Percentiles rank a stretch among this genome's conserved stretches.
phyloP scores from a whole-genome alignment of 106 monocot species.

The Alisma plantagoaquatica region DNA sequence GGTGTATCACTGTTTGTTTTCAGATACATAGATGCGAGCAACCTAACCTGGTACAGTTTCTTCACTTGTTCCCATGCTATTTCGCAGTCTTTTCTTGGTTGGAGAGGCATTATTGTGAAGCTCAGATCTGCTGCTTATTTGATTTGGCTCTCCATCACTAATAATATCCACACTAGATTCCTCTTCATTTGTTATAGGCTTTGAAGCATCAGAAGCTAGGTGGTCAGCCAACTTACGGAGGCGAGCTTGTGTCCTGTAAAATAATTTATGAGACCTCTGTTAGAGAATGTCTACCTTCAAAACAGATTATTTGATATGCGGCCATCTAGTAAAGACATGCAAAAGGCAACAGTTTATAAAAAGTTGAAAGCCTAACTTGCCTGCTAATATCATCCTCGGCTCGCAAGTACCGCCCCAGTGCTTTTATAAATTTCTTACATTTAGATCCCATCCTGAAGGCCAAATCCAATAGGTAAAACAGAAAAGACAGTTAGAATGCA shows the following conservation, averaged over 20 bases:
- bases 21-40: background rate
- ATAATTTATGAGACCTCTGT: background rate
- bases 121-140: conserved; percentile 7
- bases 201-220: conserved; percentile 7
- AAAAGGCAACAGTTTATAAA: background rate
- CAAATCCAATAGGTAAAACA: conserved; percentile 3
- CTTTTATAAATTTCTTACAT: conserved; percentile 26
- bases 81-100: conserved; percentile 14
- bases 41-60: conserved; percentile 17
- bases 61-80: conserved; percentile 10
- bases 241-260: conserved; percentile 19
- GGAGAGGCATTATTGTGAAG: conserved; percentile 14
- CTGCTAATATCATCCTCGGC: conserved; percentile 24
- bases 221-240: conserved; percentile 16
- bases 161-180: conserved; percentile 22
- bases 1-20: too few relatives aligned
- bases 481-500: background rate
- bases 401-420: conserved; percentile 13
- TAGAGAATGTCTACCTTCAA: too few relatives aligned
- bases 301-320: too few relatives aligned
- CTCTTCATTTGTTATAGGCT: conserved; percentile 18
- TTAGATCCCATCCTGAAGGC: conserved; percentile 12
- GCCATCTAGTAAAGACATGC: too few relatives aligned
- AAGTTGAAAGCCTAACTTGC: conserved; percentile 5
- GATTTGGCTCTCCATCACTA: conserved; percentile 21